Conservation (phyloP, 257 asterid species). For the Solanum etuberosum region DNA sequence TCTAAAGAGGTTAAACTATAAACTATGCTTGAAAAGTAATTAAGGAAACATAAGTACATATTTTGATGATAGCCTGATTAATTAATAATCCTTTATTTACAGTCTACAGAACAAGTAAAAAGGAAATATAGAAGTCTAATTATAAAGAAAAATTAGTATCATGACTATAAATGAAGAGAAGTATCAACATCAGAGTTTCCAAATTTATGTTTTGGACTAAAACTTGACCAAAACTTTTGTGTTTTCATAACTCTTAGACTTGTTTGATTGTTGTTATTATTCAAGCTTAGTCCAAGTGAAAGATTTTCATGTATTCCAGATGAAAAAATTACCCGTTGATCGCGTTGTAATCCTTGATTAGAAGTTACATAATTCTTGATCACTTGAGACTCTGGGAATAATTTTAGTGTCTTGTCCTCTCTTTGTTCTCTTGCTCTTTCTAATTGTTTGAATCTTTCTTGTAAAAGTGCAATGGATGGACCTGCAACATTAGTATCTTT, state of each 20-base stretch:
- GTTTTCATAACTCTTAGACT: background rate
- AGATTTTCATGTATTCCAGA: background rate
- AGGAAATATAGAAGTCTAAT: background rate
- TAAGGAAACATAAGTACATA: background rate
- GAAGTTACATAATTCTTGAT: background rate
- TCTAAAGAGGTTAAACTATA: background rate
- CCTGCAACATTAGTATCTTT: background rate
- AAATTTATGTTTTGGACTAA: background rate
- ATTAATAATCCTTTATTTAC: background rate
- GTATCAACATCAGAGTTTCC: slow-evolving; percentile 2
- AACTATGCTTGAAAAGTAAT: background rate
- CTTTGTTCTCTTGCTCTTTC: background rate
- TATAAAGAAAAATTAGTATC: background rate
- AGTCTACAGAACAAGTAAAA: background rate
- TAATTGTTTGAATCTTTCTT: slow-evolving; percentile 3
- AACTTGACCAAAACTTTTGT: background rate
- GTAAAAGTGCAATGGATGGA: background rate
- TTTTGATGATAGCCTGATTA: background rate
- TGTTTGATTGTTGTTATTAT: background rate
- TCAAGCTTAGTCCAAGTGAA: slow-evolving; percentile 4
- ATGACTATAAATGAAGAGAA: slow-evolving; percentile 3
- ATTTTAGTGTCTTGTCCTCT: background rate
- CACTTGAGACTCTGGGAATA: background rate
- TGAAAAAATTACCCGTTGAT: background rate
- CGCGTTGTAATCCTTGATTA: background rate